Conservation (phyloP, 2,329 filamentous ascomycete species). For the Colletotrichum simmondsii region DNA sequence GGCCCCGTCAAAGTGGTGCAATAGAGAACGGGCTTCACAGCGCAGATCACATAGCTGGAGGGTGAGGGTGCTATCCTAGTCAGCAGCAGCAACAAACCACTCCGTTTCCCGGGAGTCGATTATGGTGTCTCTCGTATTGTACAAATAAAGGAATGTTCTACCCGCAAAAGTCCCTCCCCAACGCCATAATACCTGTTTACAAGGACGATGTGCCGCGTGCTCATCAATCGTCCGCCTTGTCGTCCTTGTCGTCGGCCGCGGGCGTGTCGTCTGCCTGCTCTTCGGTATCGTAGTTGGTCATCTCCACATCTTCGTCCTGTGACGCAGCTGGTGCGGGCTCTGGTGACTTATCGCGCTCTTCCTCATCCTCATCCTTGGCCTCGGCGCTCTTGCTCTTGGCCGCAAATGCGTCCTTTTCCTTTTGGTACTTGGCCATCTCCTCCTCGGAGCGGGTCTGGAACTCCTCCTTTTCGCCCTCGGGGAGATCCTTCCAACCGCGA, state of each 20-base stretch:
- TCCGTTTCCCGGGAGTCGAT: not conserved
- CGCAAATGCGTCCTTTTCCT: slow-evolving; percentile 48
- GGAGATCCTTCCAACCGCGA: slow-evolving; percentile 65
- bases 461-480: slow-evolving; percentile 59
- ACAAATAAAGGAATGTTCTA: slow-evolving; percentile 27
- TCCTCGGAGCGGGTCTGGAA: slow-evolving; percentile 56
- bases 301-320: slow-evolving; percentile 61
- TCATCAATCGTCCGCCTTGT: slow-evolving; percentile 27
- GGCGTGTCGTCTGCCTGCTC: slow-evolving; percentile 42
- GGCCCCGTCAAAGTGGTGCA: slow-evolving; percentile 2
- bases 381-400: slow-evolving; percentile 39
- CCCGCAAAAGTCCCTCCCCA: slow-evolving; percentile 19
- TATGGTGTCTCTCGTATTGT: slow-evolving; percentile 22
- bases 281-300: slow-evolving; percentile 58
- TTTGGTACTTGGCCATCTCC: slow-evolving; percentile 52
- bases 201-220: not conserved
- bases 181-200: slow-evolving; percentile 18
- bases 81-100: not conserved
- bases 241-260: slow-evolving; percentile 30
- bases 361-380: slow-evolving; percentile 35
- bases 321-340: slow-evolving; percentile 39
- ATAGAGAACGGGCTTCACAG: slow-evolving; percentile 31
- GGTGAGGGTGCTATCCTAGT: not conserved
- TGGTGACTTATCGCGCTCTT: slow-evolving; percentile 35
- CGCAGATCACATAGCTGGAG: not conserved